phyloP scores from a whole-genome alignment of 768 basidiomycete genomes.

The Lentinula detonsa region DNA sequence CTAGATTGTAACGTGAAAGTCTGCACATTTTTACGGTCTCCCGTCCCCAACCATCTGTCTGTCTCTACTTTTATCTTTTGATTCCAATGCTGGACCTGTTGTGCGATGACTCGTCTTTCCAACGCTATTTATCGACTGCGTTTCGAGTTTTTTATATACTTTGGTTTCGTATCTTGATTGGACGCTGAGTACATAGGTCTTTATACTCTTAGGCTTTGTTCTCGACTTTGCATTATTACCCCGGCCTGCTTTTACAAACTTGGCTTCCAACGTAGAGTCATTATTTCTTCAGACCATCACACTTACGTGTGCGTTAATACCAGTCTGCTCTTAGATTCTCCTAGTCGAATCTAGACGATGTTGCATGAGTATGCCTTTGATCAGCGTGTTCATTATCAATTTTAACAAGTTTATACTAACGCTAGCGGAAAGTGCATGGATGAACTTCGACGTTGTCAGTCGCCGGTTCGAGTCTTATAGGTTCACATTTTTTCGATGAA shows the following conservation, averaged over 20 bases:
- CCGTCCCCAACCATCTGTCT: background rate
- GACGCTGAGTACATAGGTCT: constrained; percentile 1
- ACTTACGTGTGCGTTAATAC: background rate
- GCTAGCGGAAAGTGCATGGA: no score
- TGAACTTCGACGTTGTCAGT: no score
- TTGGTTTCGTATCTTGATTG: background rate
- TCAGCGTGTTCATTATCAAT: no score
- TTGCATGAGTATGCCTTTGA: no score
- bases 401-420: no score
- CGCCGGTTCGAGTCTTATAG: no score
- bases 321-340: no score
- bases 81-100: background rate
- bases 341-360: no score
- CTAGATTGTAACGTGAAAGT: background rate
- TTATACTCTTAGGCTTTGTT: background rate
- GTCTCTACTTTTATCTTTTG: background rate
- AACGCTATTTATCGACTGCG: background rate
- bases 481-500: no score
- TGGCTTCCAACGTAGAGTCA: background rate
- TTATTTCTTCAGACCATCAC: background rate
- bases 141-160: background rate
- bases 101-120: background rate
- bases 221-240: background rate
- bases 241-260: background rate
- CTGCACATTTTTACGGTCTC: background rate